Evolutionary conservation across 176 grass and related monocot species (phyloP), one percentile per base, ranked within the genome.

Genomic region (Chloris gayana): DNA sequence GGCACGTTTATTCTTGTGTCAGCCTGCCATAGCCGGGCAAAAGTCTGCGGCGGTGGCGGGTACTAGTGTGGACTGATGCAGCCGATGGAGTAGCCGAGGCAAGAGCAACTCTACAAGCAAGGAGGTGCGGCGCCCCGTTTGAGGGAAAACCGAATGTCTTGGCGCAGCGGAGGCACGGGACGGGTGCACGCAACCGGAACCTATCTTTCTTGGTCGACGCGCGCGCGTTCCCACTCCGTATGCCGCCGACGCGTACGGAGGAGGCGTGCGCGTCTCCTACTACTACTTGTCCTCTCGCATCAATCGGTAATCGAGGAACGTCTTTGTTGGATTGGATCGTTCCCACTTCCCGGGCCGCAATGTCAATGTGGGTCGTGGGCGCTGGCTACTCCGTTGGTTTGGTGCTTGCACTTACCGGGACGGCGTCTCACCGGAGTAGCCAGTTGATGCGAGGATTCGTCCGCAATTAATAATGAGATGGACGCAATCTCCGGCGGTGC

Each of bases 321-420:
- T n/a, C n/a, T n/a, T n/a, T n/a, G n/a, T n/a, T n/a, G n/a, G n/a
- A n/a, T n/a, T n/a, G n/a, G n/a, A n/a, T n/a, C n/a, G n/a, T n/a
- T n/a, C n/a, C n/a, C n/a, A n/a, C 2, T 37, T 37, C 0, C 35
- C 35, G 5, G 3, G 2, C 35, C 35, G 35, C 35, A 37, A 37
- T 37, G 35, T 37, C 35, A 37, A 37, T 37, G 35, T 37, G 35
- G 35, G 35, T 6, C 21, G 41, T 44, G 41, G 41, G 41, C 9
- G 6, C 41, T 44, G 1, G 9, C 41, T 42, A 12, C 41, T 9
- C 41, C 41, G 41, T 44, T 44, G 41, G 41, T 12, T 10, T 12
- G 9, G 41, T 17, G 70, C 27, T 74, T 30, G 49, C 49, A 73
- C 45, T 73, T 74, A 49, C 49, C 18, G 47, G 70, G 26, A 73